Evolutionary conservation across 768 basidiomycete species (phyloP).

Genomic region (Kondoa subrosea): DNA sequence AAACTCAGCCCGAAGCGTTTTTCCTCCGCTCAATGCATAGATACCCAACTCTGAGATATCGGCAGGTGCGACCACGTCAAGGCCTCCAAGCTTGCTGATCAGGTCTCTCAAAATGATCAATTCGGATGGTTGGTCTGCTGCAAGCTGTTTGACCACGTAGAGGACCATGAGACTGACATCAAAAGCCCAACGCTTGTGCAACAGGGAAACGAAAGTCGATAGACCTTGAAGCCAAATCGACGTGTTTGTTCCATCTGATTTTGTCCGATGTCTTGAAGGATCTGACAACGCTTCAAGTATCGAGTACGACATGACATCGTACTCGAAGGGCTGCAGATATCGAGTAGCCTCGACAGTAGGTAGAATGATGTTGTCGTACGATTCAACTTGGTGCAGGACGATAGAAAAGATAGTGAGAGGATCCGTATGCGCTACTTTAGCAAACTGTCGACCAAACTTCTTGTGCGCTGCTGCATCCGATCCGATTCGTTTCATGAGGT

Average conservation of each 20-base stretch:
- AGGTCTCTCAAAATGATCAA: slow-evolving; percentile 81
- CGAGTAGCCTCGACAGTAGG: slow-evolving; percentile 77
- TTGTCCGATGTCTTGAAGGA: slow-evolving; percentile 60
- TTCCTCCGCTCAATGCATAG: slow-evolving; percentile 76
- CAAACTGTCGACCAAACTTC: slow-evolving; percentile 66
- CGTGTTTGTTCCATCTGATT: slow-evolving; percentile 79
- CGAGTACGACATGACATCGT: slow-evolving; percentile 76
- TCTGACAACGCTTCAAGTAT: slow-evolving; percentile 75
- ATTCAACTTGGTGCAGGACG: slow-evolving; percentile 83
- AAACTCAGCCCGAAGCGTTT: slow-evolving; percentile 68
- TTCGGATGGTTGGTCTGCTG: slow-evolving; percentile 65
- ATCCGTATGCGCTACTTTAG: slow-evolving; percentile 84
- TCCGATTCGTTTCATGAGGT: slow-evolving; percentile 53
- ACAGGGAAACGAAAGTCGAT: slow-evolving; percentile 79
- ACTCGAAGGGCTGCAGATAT: slow-evolving; percentile 81
- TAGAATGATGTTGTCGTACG: slow-evolving; percentile 79
- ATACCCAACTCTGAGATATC: slow-evolving; percentile 79
- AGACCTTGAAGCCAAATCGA: slow-evolving; percentile 85
- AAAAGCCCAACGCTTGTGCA: slow-evolving; percentile 65
- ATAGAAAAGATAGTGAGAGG: slow-evolving; percentile 78
- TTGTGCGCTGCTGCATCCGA: slow-evolving; percentile 46
- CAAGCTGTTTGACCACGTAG: slow-evolving; percentile 80
- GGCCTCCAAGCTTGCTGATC: slow-evolving; percentile 87
- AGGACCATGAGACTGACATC: slow-evolving; percentile 46
- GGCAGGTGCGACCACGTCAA: slow-evolving; percentile 55